phyloP scores from a whole-genome alignment of 331 rosid genomes.

The Pyrus hybrid region DNA sequence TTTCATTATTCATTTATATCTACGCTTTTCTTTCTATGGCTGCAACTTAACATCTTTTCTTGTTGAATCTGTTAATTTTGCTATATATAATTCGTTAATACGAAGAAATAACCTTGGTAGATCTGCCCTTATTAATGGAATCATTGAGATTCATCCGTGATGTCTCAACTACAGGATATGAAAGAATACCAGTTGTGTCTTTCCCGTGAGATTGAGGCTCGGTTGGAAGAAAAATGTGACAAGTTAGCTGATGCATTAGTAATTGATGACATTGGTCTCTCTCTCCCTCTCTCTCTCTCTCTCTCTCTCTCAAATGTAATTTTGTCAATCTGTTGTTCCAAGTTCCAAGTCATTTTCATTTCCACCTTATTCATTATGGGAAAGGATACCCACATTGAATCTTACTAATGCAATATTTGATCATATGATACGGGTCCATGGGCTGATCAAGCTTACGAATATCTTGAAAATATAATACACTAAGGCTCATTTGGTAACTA shows the following conservation, averaged over 20 bases:
- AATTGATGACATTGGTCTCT: constrained; percentile 67
- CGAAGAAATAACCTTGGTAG: constrained; percentile 2
- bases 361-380: background rate
- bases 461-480: background rate
- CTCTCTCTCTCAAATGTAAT: background rate
- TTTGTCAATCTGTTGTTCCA: constrained; percentile 1
- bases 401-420: background rate
- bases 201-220: constrained; percentile 69
- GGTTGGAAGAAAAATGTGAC: constrained; percentile 71
- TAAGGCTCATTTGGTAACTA: background rate
- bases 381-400: background rate
- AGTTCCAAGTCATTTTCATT: background rate
- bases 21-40: background rate
- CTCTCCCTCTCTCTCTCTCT: background rate
- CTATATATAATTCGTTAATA: background rate
- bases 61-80: background rate
- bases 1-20: background rate
- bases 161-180: constrained; percentile 55
- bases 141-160: background rate
- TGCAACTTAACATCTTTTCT: background rate
- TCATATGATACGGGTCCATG: background rate
- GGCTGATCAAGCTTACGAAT: background rate
- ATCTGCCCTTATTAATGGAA: background rate
- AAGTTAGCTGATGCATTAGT: constrained; percentile 54
- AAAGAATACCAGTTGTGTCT: constrained; percentile 69